phyloP scores from a whole-genome alignment of 768 basidiomycete species.

The Trametes punicea region DNA sequence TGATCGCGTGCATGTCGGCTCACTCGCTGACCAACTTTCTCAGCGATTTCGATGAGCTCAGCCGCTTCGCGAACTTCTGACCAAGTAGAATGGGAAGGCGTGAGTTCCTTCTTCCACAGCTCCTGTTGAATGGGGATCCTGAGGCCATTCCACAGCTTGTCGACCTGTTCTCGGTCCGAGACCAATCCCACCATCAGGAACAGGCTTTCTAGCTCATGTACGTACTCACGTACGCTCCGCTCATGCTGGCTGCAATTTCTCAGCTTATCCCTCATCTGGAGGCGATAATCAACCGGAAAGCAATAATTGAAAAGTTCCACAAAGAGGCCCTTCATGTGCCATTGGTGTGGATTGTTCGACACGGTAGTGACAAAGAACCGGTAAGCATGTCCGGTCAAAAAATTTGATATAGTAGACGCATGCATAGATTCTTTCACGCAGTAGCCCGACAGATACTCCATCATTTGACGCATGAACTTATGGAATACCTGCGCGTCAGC shows the following conservation, averaged over 20 bases:
- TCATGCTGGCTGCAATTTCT: conserved; percentile 24
- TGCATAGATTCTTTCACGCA: neutral
- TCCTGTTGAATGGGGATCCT: conserved; percentile 25
- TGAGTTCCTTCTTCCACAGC: conserved; percentile 30
- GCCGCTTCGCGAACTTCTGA: conserved; percentile 29
- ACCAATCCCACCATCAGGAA: conserved; percentile 33
- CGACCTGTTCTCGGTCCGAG: conserved; percentile 28
- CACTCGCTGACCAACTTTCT: neutral
- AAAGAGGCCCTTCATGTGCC: conserved; percentile 18
- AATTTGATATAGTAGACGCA: conserved; percentile 15
- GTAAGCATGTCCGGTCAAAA: conserved; percentile 31
- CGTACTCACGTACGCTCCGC: conserved; percentile 31
- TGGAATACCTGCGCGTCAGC: conserved; percentile 12
- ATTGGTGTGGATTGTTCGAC: conserved; percentile 5
- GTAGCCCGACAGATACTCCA: conserved; percentile 12
- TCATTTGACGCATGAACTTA: conserved; percentile 10
- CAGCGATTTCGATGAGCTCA: conserved; percentile 32
- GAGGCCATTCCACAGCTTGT: conserved; percentile 36
- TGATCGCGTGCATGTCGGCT: too few species aligned
- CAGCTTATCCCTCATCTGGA: conserved; percentile 28
- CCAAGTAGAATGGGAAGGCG: conserved; percentile 27
- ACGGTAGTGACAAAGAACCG: conserved; percentile 27
- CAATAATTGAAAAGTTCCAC: conserved; percentile 26
- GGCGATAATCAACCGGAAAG: conserved; percentile 24
- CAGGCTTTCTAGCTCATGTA: conserved; percentile 34